A percentile compares a stretch with the other conserved stretches of the same genome.
Conservation (phyloP, 257 asterid genomes). For the Penstemon barbatus region DNA sequence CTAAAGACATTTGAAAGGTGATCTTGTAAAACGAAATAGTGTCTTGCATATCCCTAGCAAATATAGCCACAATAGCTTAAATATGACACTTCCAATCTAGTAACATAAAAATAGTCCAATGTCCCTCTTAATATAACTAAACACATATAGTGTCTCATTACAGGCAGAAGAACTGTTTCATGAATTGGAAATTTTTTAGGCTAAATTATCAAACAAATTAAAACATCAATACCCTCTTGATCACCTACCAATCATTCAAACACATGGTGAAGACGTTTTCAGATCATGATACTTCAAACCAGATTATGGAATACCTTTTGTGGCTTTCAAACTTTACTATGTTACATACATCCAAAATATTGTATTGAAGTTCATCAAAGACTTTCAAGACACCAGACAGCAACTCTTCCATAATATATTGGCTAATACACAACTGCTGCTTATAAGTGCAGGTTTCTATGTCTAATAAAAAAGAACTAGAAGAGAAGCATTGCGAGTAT, state of each 20-base stretch:
- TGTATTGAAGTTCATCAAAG: too few species aligned
- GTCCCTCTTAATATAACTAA: background rate
- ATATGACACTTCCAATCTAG: background rate
- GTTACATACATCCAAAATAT: too few species aligned
- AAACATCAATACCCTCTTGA: constrained; percentile 9
- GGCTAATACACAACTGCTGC: constrained; percentile 5
- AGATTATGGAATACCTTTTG: background rate
- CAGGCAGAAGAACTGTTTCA: background rate
- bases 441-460: background rate
- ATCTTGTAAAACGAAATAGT: constrained; percentile 11
- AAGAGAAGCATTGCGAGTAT: background rate
- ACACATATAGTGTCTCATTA: background rate
- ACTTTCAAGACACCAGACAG: background rate
- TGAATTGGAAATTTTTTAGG: background rate
- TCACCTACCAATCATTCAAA: too few species aligned
- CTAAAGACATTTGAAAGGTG: constrained; percentile 15
- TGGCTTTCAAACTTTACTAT: too few species aligned
- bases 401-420: background rate
- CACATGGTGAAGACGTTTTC: too few species aligned
- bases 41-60: constrained; percentile 17
- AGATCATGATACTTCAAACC: constrained; percentile 3
- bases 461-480: background rate
- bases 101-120: constrained; percentile 12
- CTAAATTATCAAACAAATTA: background rate
- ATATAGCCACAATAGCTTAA: constrained; percentile 1